Conservation (phyloP, 2,329 filamentous ascomycete species). For the Fusarium subtropicale region DNA sequence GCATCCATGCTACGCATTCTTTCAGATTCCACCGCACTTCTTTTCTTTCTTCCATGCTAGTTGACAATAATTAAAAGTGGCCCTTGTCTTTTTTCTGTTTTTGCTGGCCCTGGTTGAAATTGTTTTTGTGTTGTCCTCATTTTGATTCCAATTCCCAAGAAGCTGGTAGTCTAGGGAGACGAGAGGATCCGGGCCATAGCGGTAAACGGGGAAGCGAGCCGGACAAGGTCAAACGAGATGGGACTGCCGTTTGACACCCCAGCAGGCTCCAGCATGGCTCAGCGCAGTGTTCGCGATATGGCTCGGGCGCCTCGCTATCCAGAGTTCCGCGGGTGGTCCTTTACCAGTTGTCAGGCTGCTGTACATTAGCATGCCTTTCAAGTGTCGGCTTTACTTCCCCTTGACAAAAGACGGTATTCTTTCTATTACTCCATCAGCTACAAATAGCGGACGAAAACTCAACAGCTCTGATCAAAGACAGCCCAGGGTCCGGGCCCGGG, state of each 20-base stretch:
- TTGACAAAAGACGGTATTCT: constrained; percentile 12
- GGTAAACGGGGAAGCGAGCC: constrained; percentile 44
- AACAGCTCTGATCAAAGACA: constrained; percentile 1
- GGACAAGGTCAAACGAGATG: constrained; percentile 44
- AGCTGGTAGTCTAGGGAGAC: constrained; percentile 46
- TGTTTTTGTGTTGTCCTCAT: constrained; percentile 34
- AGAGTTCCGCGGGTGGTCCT: constrained; percentile 27
- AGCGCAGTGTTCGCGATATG: constrained; percentile 37
- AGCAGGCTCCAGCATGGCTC: constrained; percentile 30
- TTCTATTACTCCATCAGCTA: constrained; percentile 15
- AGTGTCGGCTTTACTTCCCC: constrained; percentile 38
- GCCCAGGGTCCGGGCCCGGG: constrained; percentile 2
- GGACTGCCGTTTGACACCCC: constrained; percentile 43
- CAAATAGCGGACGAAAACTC: constrained; percentile 16
- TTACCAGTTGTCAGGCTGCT: constrained; percentile 10
- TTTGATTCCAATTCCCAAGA: constrained; percentile 43
- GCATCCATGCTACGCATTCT: constrained; percentile 12
- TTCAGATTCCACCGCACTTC: constrained; percentile 22
- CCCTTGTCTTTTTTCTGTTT: constrained; percentile 34
- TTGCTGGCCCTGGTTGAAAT: constrained; percentile 33
- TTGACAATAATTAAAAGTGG: constrained; percentile 11
- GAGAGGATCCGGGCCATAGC: constrained; percentile 33
- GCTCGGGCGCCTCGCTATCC: constrained; percentile 41
- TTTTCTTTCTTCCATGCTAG: constrained; percentile 18
- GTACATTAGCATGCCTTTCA: constrained; percentile 22